Base-by-base conservation (phyloP, 2,329 filamentous ascomycete genomes). In the Calonectria hawksworthii region DNA sequence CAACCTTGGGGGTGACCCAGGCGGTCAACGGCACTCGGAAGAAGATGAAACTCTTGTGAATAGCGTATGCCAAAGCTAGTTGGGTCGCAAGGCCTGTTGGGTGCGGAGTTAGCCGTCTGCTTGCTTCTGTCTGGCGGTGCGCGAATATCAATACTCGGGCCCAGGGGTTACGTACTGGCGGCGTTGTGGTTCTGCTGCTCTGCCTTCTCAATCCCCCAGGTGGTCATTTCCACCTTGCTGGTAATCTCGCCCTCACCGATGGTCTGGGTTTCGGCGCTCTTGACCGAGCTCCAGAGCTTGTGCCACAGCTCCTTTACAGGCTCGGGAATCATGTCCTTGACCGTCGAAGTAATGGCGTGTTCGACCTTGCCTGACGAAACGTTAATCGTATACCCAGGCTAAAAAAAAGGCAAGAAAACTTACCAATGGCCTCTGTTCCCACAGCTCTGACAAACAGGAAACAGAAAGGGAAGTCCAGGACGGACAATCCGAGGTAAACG, bases 1-100 rank as follows among this genome's bases (percentile, higher is more conserved):
- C 97, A n/a, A 99, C 93, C 86, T 98, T 98, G 1, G 97, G 97
- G 11, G 95, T 96, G 41, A 99, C 90, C 3, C 96, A 96, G 16
- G 95, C 96, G 1, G 97, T 97, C 77, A 99, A 87, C 11, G 97
- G 97, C 13, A 99, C 95, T n/a, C 97, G 92, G 78, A 99, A 85
- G 85, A 99, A 98, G 82, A 99, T 98, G 85, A 99, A 95, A 80
- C 94, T 98, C 87, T 99, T 99, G 89, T 99, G 97, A 73, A 99
- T 95, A 34, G 96, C 96, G 83, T 99, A 99, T 16, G 97, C 97
- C 64, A 99, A 90, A 21, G 95, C 96, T 36, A 99, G 88, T 83
- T 98, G 96, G 11, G 97, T 99, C 67, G 89, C 91, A 41, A 93
- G 84, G 79, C 92, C 92, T 93, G 76, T 34, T 51, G 41, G 34